phyloP scores from a whole-genome alignment of 2,329 filamentous ascomycete species.

The Alternaria triticina region DNA sequence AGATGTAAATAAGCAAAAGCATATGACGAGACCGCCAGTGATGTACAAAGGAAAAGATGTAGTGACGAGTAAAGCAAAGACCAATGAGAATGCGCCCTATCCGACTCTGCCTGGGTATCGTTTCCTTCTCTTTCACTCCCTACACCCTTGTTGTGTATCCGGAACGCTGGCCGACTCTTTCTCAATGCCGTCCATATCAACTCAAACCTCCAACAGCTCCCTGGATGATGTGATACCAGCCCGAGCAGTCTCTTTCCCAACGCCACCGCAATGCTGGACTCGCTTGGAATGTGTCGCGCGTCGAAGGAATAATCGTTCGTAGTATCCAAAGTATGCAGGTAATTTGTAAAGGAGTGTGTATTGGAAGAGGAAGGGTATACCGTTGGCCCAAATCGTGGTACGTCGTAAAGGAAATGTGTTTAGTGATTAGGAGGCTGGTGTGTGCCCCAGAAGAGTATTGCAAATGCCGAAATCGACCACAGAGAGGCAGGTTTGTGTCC shows the following conservation, averaged over 20 bases:
- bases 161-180: conserved; percentile 13
- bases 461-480: conserved; percentile 5
- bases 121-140: conserved; percentile 10
- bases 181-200: conserved; percentile 14
- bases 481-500: conserved; percentile 29
- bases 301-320: conserved; percentile 6
- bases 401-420: conserved; percentile 32
- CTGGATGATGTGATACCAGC: conserved; percentile 22
- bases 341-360: conserved; percentile 18
- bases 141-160: conserved; percentile 3
- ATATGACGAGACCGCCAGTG: conserved; percentile 2
- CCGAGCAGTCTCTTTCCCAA: conserved; percentile 23
- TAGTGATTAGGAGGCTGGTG: conserved; percentile 37
- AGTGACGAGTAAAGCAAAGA: background rate
- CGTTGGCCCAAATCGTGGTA: conserved; percentile 35
- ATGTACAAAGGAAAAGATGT: conserved; percentile 9
- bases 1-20: background rate
- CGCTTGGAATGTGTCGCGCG: conserved; percentile 7
- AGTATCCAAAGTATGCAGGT: conserved; percentile 17
- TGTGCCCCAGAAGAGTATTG: conserved; percentile 18
- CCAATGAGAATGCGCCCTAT: conserved; percentile 11
- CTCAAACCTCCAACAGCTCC: conserved; percentile 14
- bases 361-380: conserved; percentile 32
- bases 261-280: conserved; percentile 26
- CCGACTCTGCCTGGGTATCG: conserved; percentile 12